Conservation (phyloP, 2,329 filamentous ascomycete genomes). For the Ceratocystis lukuohia region DNA sequence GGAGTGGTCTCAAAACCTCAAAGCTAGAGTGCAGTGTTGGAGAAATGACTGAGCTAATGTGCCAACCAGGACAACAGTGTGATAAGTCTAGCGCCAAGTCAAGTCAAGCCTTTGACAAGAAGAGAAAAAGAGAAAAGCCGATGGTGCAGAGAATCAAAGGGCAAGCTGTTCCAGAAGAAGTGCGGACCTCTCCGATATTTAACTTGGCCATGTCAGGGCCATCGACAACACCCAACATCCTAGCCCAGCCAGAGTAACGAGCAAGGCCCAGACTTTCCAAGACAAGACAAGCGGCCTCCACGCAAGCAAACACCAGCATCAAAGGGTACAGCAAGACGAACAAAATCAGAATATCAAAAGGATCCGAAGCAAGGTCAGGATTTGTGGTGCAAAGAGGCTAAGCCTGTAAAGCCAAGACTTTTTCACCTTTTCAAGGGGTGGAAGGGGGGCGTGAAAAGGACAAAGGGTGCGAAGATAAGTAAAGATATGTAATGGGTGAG, state of each 20-base stretch:
- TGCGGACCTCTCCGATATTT: slow-evolving; percentile 3
- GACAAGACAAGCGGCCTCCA: not conserved
- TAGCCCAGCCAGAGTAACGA: not conserved
- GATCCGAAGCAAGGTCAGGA: slow-evolving; percentile 6
- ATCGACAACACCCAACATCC: not conserved
- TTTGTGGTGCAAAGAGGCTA: slow-evolving; percentile 4
- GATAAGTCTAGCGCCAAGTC: not conserved
- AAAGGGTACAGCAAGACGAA: not conserved
- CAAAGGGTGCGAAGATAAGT: not conserved
- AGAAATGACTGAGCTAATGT: not conserved
- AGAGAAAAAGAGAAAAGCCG: not conserved
- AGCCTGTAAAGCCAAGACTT: slow-evolving; percentile 8
- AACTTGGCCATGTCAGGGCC: not conserved
- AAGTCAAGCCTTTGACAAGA: not conserved
- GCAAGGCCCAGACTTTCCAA: not conserved
- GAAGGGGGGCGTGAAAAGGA: not conserved
- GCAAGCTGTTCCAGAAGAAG: not conserved
- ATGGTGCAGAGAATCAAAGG: not conserved
- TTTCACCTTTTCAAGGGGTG: slow-evolving; percentile 5
- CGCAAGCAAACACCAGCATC: slow-evolving; percentile 6
- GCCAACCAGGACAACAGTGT: slow-evolving; percentile 9
- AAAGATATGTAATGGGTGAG: not conserved
- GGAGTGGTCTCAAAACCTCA: not conserved
- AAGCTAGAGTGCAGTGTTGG: not conserved
- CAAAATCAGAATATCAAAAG: slow-evolving; percentile 8